These are phyloP conservation scores for Nakazawaea anatomiae DNA, from an alignment of 805 yeast species.

Conservation along the genomic window DNA sequence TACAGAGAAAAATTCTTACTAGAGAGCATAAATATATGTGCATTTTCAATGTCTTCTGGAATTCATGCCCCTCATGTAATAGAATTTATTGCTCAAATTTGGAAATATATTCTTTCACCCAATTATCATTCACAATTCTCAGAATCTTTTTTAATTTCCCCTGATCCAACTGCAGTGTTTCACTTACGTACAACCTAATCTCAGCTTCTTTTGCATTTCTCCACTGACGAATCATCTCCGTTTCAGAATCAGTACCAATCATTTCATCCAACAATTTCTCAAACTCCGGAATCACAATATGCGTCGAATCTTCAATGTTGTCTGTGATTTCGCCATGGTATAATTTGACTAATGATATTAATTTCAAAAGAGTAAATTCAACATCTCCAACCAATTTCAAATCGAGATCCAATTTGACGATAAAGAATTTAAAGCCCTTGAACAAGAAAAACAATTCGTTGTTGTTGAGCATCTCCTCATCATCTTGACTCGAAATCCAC, in stretches of 20 bases:
- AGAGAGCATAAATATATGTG: not conserved
- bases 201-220: conserved; percentile 8
- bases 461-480: conserved; percentile 12
- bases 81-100: not conserved
- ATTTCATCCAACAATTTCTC: conserved; percentile 6
- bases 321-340: conserved; percentile 39
- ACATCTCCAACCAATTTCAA: not conserved
- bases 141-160: conserved; percentile 22
- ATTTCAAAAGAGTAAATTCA: conserved; percentile 11
- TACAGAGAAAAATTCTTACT: too few species aligned
- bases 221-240: not conserved
- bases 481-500: not conserved
- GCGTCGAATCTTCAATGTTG: conserved; percentile 24
- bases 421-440: conserved; percentile 25
- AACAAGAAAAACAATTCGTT: conserved; percentile 23
- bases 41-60: not conserved
- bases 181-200: not conserved
- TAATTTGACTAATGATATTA: conserved; percentile 23
- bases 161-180: not conserved
- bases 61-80: not conserved
- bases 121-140: conserved; percentile 27
- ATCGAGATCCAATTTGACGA: conserved; percentile 16
- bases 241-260: not conserved
- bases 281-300: conserved; percentile 31
- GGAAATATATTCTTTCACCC: not conserved